Evolutionary conservation across 257 asterid genomes (phyloP).

Genomic region (Penstemon newberryi): DNA sequence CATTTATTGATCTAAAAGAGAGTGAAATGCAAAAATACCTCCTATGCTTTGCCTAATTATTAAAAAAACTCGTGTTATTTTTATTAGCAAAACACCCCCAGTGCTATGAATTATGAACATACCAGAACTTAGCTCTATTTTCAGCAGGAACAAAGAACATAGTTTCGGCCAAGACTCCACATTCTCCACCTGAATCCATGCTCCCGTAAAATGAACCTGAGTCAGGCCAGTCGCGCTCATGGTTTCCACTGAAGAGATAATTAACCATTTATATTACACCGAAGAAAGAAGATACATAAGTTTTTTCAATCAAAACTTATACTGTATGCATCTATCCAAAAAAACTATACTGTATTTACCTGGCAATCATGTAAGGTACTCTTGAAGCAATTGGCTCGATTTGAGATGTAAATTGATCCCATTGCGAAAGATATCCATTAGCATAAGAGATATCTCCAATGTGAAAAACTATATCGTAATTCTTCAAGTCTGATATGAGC

Average conservation of each 20-base stretch:
- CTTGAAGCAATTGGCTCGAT: slow-evolving; percentile 82
- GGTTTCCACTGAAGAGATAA: slow-evolving; percentile 73
- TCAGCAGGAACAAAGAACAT: slow-evolving; percentile 58
- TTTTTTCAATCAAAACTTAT: not conserved
- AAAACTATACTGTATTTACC: slow-evolving; percentile 36
- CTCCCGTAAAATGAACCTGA: slow-evolving; percentile 77
- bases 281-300: not conserved
- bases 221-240: slow-evolving; percentile 96
- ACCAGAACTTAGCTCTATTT: slow-evolving; percentile 59
- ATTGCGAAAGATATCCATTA: slow-evolving; percentile 83
- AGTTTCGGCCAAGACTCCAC: slow-evolving; percentile 71
- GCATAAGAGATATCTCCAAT: slow-evolving; percentile 87
- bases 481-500: slow-evolving; percentile 66
- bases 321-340: not conserved
- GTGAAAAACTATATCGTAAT: slow-evolving; percentile 80
- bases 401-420: slow-evolving; percentile 97
- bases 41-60: too few species aligned
- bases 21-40: not conserved
- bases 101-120: not conserved
- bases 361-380: slow-evolving; percentile 85
- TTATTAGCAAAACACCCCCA: too few species aligned
- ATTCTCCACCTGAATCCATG: slow-evolving; percentile 92
- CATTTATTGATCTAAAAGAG: not conserved
- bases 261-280: not conserved
- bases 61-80: too few species aligned